Percentiles rank a stretch among this genome's conserved stretches.
phyloP scores from a whole-genome alignment of 805 yeast genomes.

The Saccharomycopsis synnaedendra region DNA sequence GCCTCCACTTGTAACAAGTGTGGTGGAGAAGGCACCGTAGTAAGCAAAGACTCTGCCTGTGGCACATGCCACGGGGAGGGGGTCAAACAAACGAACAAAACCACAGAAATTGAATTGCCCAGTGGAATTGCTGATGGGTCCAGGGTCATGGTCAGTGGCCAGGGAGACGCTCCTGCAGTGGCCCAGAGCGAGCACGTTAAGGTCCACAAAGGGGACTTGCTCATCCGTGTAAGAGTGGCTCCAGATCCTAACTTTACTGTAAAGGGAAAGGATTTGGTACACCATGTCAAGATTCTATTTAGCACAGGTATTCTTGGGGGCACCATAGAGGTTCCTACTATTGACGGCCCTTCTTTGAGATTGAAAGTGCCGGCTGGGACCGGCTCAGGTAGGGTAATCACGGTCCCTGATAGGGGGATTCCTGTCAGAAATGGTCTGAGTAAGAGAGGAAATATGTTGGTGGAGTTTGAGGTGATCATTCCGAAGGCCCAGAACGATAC shows the following conservation, averaged over 20 bases:
- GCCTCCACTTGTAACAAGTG: conserved; percentile 84
- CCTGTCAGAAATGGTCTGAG: conserved; percentile 30
- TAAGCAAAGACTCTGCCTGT: conserved; percentile 63
- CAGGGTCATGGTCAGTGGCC: conserved; percentile 71
- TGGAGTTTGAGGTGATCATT: conserved; percentile 59
- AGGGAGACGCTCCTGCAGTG: conserved; percentile 81
- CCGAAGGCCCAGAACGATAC: conserved; percentile 70
- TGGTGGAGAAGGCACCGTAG: conserved; percentile 77
- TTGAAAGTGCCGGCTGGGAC: conserved; percentile 79
- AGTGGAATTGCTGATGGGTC: conserved; percentile 83
- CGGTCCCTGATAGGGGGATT: conserved; percentile 80
- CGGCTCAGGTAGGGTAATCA: conserved; percentile 59
- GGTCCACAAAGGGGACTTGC: conserved; percentile 75
- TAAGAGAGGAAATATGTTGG: conserved; percentile 71
- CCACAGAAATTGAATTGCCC: conserved; percentile 78
- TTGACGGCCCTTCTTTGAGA: conserved; percentile 67
- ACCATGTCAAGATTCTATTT: conserved; percentile 63
- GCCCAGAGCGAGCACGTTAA: conserved; percentile 62
- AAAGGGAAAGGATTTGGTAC: conserved; percentile 52
- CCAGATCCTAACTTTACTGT: conserved; percentile 66
- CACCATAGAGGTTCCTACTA: conserved; percentile 77
- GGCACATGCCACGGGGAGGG: conserved; percentile 82
- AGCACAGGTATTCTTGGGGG: conserved; percentile 98
- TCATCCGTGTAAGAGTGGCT: conserved; percentile 66
- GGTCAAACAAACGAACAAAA: conserved; percentile 51